phyloP scores from a whole-genome alignment of 768 basidiomycete species.

The Sarcodon aspratus region DNA sequence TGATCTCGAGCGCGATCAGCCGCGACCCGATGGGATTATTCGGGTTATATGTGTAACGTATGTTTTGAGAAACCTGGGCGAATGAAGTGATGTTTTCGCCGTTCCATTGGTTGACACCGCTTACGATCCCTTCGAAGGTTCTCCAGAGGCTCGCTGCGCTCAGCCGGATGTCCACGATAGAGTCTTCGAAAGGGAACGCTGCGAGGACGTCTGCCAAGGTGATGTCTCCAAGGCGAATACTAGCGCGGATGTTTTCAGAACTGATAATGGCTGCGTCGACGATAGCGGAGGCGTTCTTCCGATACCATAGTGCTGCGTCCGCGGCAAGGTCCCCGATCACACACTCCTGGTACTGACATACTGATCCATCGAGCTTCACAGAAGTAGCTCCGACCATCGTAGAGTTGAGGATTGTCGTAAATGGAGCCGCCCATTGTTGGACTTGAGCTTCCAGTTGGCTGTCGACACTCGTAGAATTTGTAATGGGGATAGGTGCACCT shows the following conservation, averaged over 20 bases:
- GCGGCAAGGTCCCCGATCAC: conserved; percentile 30
- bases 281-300: conserved; percentile 12
- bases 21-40: conserved; percentile 12
- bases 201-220: conserved; percentile 27
- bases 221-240: conserved; percentile 28
- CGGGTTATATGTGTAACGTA: conserved; percentile 23
- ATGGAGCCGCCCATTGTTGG: conserved; percentile 26
- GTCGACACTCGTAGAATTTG: conserved; percentile 23
- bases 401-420: conserved; percentile 18
- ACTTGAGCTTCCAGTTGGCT: conserved; percentile 25
- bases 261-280: conserved; percentile 28
- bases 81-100: conserved; percentile 24
- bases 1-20: conserved; percentile 6
- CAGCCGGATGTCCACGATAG: conserved; percentile 26
- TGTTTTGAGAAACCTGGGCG: conserved; percentile 28
- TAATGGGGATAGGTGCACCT: conserved; percentile 31
- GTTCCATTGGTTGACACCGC: conserved; percentile 17
- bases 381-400: conserved; percentile 26
- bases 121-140: conserved; percentile 29
- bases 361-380: conserved; percentile 23
- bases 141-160: conserved; percentile 30
- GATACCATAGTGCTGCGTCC: conserved; percentile 30
- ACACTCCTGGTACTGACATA: conserved; percentile 31
- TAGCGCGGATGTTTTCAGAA: conserved; percentile 28
- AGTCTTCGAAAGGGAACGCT: conserved; percentile 33